Conservation (phyloP, 371 early-diverging fungal species). For the Saksenaea oblongispora region DNA sequence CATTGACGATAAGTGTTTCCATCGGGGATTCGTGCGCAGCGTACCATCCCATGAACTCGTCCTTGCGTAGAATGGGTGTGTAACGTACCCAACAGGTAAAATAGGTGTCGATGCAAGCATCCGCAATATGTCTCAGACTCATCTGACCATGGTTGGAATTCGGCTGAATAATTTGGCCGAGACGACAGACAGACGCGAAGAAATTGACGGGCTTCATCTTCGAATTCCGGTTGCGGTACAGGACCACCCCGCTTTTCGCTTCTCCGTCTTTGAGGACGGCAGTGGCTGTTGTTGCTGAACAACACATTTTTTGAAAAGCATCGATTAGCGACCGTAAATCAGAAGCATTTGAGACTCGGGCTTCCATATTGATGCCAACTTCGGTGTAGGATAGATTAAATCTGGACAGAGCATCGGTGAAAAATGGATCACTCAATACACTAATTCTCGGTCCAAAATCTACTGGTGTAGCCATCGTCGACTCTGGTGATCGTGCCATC, state of each 20-base stretch:
- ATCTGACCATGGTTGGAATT: slow-evolving; percentile 21
- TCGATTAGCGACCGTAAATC: slow-evolving; percentile 36
- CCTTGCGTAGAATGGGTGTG: slow-evolving; percentile 28
- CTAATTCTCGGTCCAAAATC: neutral
- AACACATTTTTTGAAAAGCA: slow-evolving; percentile 33
- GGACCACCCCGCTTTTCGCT: slow-evolving; percentile 15
- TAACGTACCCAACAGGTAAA: slow-evolving; percentile 37
- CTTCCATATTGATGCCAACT: slow-evolving; percentile 32
- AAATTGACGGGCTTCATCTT: slow-evolving; percentile 36
- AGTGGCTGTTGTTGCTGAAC: neutral
- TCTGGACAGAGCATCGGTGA: slow-evolving; percentile 25
- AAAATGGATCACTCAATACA: neutral
- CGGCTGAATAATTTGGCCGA: slow-evolving; percentile 27
- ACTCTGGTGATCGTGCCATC: slow-evolving; percentile 21
- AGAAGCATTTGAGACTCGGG: slow-evolving; percentile 30
- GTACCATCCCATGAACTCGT: slow-evolving; percentile 38
- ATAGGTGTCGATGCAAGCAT: slow-evolving; percentile 37
- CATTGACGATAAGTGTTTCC: slow-evolving; percentile 39
- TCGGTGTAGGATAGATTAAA: slow-evolving; percentile 34
- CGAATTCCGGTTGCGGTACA: slow-evolving; percentile 23
- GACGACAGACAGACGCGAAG: slow-evolving; percentile 18
- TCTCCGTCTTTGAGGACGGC: neutral
- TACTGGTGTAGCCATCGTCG: slow-evolving; percentile 2
- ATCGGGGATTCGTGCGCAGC: slow-evolving; percentile 16
- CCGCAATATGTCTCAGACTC: slow-evolving; percentile 20